Evolutionary conservation across 495 filamentous ascomycete genomes (phyloP), one percentile per base, ranked within the genome.

Genomic region (Tuber magnatum): DNA sequence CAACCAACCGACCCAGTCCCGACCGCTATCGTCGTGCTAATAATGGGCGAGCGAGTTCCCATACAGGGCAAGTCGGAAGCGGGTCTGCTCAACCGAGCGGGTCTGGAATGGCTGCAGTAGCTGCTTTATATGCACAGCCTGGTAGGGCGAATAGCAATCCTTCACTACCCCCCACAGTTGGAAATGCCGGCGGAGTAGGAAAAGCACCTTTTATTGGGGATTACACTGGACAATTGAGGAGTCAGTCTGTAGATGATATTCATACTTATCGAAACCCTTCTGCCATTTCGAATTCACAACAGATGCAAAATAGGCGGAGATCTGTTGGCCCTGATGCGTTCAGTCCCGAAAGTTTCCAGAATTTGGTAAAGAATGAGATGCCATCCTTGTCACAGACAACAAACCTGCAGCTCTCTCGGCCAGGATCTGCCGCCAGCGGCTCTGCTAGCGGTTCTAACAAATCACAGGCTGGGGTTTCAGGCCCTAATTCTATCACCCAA

Each of bases 11-110:
- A 75, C 86, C 91, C 22, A 88, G 88, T 6, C 90, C 90, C 10
- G 89, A 92, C 83, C 88, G 91, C 10, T 92, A 92, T 81, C 86
- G 89, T 73, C 89, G 90, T 65, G 85, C 85, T 39, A 86, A 86
- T 72, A 88, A 80, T 68, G 78, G 73, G 68, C 77, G 78, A 69
- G 39, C 74, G n/a, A 74, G 79, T 48, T 73, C 78, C 72, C 39
- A 51, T 75, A 42, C 65, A 68, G 42, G 74, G 38, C 41, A 42
- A 61, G 72, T 77, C 68, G 72, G 39, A 41, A 61, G 61, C 56
- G 80, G 65, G 71, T 86, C 83, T 72, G 83, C 84, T 44, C 85
- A 84, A 68, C 84, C 86, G 10, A 84, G 86, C 24, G 84, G 85
- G 28, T 80, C 84, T 65, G 83, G 84, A 38, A 84, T 86, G 84